Percentiles rank a stretch among this genome's conserved stretches.
Conservation (phyloP, 1,284 basidiomycete genomes). For the Cutaneotrichosporon sp. region DNA sequence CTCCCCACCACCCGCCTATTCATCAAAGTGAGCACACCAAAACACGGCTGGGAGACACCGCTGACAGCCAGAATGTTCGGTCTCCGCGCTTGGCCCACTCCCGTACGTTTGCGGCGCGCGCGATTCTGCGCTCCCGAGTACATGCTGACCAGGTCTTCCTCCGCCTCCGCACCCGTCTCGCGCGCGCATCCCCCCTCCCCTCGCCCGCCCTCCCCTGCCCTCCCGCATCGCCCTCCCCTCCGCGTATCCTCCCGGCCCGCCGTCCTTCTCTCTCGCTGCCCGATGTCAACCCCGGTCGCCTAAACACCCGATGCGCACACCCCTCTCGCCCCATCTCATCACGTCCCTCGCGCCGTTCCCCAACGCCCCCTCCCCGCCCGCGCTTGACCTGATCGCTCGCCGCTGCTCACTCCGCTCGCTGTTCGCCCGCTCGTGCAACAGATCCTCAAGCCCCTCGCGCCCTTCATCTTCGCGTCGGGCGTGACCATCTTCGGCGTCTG, state of each 20-base stretch:
- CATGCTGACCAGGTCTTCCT: conserved; percentile 15
- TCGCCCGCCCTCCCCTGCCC: no score
- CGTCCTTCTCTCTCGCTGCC: no score
- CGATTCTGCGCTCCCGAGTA: not conserved
- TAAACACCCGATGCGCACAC: no score
- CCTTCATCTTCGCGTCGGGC: conserved; percentile 45
- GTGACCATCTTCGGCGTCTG: conserved; percentile 43
- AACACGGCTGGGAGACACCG: not conserved
- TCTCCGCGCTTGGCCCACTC: conserved; percentile 51
- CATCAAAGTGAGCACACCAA: conserved; percentile 5
- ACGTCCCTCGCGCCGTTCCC: no score
- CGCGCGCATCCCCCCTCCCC: not conserved
- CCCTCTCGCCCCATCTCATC: no score
- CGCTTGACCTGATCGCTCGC: no score
- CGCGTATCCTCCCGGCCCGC: no score
- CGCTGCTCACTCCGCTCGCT: no score
- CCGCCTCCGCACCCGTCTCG: not conserved
- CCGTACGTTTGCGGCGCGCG: conserved; percentile 36
- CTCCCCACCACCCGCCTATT: conserved; percentile 2
- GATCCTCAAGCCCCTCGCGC: conserved; percentile 47
- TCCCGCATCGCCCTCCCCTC: no score
- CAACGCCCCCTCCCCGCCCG: no score
- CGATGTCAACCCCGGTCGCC: no score
- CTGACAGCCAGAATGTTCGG: conserved; percentile 39
- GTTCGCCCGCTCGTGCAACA: no score